Evolutionary conservation across 169 alveolate species (phyloP).

Genomic region (Plasmodium malariae): DNA sequence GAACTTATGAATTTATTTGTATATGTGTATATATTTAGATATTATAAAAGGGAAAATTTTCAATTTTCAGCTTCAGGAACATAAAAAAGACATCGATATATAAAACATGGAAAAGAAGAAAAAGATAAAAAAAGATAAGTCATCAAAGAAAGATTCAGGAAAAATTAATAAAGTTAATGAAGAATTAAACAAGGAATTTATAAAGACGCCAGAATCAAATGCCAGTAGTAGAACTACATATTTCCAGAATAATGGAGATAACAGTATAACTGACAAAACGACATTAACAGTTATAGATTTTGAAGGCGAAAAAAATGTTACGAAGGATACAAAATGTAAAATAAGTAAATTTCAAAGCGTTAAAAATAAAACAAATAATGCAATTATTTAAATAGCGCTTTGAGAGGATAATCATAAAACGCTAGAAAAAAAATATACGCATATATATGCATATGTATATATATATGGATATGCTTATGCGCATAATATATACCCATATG

Average conservation of each 20-base stretch:
- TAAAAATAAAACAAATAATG: slow-evolving; percentile 6
- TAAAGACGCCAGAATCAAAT: slow-evolving; percentile 17
- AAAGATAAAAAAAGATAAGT: slow-evolving; percentile 2
- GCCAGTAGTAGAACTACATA: neutral
- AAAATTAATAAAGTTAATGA: slow-evolving; percentile 9
- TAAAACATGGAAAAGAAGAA: slow-evolving; percentile 34
- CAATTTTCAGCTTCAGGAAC: neutral
- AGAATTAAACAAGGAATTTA: neutral
- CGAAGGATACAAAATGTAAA: neutral
- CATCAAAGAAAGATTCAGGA: neutral
- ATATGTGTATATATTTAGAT: too few relatives aligned
- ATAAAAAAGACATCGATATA: neutral
- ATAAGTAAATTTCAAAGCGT: neutral
- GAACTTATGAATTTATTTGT: too few relatives aligned
- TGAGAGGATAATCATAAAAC: too few relatives aligned
- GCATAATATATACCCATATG: neutral
- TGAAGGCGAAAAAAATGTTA: neutral
- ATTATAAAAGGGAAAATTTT: too few relatives aligned
- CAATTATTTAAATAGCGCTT: neutral
- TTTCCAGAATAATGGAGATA: slow-evolving; percentile 11
- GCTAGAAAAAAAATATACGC: neutral
- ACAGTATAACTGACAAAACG: neutral
- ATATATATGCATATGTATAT: neutral
- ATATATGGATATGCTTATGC: neutral
- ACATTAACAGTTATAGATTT: slow-evolving; percentile 1